Evolutionary conservation across 2,329 filamentous ascomycete genomes (phyloP).

Genomic region (Aspergillus tubingensis): DNA sequence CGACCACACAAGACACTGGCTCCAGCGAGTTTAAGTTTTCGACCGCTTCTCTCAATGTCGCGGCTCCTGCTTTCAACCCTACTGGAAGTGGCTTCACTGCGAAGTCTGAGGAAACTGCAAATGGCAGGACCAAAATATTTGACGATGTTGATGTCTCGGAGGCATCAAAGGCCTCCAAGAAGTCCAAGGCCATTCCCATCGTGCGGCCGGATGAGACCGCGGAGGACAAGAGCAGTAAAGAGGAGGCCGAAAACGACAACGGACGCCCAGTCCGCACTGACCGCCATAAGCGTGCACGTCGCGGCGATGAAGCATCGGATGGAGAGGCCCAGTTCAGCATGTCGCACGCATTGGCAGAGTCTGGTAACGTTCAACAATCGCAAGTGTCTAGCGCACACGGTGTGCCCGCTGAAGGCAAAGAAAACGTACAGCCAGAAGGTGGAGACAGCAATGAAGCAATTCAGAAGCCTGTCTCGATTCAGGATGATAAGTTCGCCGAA

Average conservation of each 20-base stretch:
- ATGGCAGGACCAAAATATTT: conserved; percentile 58
- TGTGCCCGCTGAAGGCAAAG: conserved; percentile 38
- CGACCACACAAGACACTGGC: conserved; percentile 22
- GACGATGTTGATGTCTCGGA: conserved; percentile 66
- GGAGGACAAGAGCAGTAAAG: conserved; percentile 39
- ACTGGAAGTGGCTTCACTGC: conserved; percentile 35
- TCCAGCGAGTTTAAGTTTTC: conserved; percentile 64
- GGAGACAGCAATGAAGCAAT: conserved; percentile 37
- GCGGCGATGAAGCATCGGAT: conserved; percentile 66
- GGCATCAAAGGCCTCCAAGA: conserved; percentile 66
- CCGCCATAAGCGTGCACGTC: conserved; percentile 74
- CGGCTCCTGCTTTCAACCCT: conserved; percentile 76
- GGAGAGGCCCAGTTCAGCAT: conserved; percentile 73
- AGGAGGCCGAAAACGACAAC: conserved; percentile 57
- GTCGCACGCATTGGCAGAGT: conserved; percentile 41
- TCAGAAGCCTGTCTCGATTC: conserved; percentile 42
- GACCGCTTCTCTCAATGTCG: conserved; percentile 69
- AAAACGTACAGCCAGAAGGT: conserved; percentile 40
- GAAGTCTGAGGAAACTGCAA: conserved; percentile 23
- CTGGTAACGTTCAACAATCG: conserved; percentile 29
- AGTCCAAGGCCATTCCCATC: conserved; percentile 83
- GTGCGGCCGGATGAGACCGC: conserved; percentile 63
- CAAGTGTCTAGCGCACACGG: conserved; percentile 29
- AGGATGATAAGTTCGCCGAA: conserved; percentile 38
- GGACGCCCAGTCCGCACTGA: conserved; percentile 66